phyloP scores from a whole-genome alignment of 78 protist genomes.

The Ministeria vibrans region DNA sequence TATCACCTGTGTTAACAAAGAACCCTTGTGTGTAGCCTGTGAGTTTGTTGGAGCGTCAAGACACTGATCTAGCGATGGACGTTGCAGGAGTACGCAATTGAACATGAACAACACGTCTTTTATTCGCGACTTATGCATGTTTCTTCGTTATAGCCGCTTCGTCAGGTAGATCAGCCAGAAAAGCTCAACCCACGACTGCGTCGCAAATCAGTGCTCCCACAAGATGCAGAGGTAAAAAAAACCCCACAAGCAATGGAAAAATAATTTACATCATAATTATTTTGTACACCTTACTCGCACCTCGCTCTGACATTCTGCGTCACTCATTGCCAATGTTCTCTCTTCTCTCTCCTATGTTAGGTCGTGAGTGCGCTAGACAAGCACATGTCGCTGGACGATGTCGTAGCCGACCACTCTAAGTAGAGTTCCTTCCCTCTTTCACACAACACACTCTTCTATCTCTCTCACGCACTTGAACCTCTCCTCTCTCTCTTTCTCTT shows the following conservation, averaged over 20 bases:
- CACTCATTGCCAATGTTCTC: not conserved
- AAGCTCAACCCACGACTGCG: not conserved
- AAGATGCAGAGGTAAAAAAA: not conserved
- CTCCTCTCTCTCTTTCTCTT: not conserved
- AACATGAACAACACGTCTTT: no score
- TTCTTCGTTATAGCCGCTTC: no score
- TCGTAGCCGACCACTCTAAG: not conserved
- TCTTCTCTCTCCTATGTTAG: not conserved
- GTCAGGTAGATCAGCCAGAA: not conserved
- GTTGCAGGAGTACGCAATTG: no score
- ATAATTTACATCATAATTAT: not conserved
- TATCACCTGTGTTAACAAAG: no score
- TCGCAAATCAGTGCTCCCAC: conserved; percentile 4
- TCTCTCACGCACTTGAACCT: not conserved
- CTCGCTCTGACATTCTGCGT: not conserved
- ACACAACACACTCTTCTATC: no score
- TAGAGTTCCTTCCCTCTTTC: no score
- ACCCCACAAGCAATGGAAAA: no score
- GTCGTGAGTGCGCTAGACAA: not conserved
- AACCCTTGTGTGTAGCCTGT: no score
- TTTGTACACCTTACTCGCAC: not conserved
- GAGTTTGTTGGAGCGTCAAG: no score
- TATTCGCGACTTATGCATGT: no score
- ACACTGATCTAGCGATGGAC: no score
- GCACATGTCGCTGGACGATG: conserved; percentile 4